phyloP scores from a whole-genome alignment of 257 asterid species.

The Nyctanthes arbortristis region DNA sequence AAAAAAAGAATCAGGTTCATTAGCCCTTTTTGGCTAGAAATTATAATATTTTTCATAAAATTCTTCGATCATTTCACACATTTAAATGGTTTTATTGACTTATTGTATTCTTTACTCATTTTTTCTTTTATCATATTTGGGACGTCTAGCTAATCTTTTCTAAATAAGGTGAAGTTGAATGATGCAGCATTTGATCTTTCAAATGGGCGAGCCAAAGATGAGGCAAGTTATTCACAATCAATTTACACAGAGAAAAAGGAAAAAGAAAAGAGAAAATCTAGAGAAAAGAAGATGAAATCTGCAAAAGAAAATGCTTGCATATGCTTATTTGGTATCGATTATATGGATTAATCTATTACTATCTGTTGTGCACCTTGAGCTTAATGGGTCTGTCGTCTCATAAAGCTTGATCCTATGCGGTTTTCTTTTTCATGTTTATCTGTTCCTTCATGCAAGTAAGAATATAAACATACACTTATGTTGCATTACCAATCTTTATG shows the following conservation, averaged over 20 bases:
- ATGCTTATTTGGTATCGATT: slow-evolving; percentile 4
- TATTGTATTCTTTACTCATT: slow-evolving; percentile 5
- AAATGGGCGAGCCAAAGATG: slow-evolving; percentile 74
- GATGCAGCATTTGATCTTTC: slow-evolving; percentile 99
- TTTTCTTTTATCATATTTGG: not conserved
- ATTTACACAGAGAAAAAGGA: too few species aligned
- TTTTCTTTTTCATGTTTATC: not conserved
- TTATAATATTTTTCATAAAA: too few species aligned
- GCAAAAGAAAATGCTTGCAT: not conserved
- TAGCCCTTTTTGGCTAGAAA: too few species aligned
- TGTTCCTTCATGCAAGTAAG: not conserved
- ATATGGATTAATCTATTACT: not conserved
- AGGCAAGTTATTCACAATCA: slow-evolving; percentile 49
- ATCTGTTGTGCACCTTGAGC: not conserved
- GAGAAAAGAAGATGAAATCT: not conserved
- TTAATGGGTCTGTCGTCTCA: not conserved
- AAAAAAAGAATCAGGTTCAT: too few species aligned
- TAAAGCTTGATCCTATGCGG: not conserved
- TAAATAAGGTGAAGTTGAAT: slow-evolving; percentile 60
- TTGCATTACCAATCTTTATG: not conserved
- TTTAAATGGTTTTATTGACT: too few species aligned
- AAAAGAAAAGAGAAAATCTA: not conserved
- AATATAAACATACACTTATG: not conserved
- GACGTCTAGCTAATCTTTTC: slow-evolving; percentile 18
- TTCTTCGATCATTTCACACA: too few species aligned